Percentiles rank a stretch among this genome's conserved stretches.
Evolutionary conservation across 2,329 filamentous ascomycete genomes (phyloP).

Genomic region (Stagonosporopsis cucurbitacearum): DNA sequence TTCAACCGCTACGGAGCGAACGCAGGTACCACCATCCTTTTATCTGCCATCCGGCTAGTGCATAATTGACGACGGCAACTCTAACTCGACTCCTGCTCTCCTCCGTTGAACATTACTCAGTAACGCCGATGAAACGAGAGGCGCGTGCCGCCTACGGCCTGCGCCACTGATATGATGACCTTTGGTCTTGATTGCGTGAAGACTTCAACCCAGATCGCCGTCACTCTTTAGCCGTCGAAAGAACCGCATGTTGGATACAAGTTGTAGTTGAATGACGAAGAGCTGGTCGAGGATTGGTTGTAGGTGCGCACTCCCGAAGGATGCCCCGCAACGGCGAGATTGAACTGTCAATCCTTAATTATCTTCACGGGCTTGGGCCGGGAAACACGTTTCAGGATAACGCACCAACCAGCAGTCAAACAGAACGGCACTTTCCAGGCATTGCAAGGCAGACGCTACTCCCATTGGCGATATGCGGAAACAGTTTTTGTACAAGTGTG

Average conservation of each 20-base stretch:
- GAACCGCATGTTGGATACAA: constrained; percentile 4
- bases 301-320: constrained; percentile 14
- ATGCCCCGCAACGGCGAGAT: constrained; percentile 31
- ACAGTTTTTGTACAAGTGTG: constrained; percentile 4
- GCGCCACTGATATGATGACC: background rate
- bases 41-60: constrained; percentile 14
- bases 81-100: constrained; percentile 12
- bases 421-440: background rate
- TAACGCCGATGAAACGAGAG: background rate
- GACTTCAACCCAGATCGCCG: background rate
- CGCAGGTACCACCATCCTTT: constrained; percentile 15
- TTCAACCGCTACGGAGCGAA: background rate
- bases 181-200: background rate
- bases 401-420: constrained; percentile 20
- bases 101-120: constrained; percentile 15
- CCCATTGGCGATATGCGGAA: constrained; percentile 6
- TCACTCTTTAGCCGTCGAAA: constrained; percentile 7
- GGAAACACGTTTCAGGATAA: constrained; percentile 28
- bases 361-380: constrained; percentile 24
- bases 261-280: constrained; percentile 17
- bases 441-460: background rate
- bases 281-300: constrained; percentile 17
- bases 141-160: background rate
- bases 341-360: constrained; percentile 32
- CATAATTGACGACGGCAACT: constrained; percentile 12